Evolutionary conservation across 2,329 filamentous ascomycete species (phyloP), one percentile per base, ranked within the genome.

Genomic region (Cercospora sp.): DNA sequence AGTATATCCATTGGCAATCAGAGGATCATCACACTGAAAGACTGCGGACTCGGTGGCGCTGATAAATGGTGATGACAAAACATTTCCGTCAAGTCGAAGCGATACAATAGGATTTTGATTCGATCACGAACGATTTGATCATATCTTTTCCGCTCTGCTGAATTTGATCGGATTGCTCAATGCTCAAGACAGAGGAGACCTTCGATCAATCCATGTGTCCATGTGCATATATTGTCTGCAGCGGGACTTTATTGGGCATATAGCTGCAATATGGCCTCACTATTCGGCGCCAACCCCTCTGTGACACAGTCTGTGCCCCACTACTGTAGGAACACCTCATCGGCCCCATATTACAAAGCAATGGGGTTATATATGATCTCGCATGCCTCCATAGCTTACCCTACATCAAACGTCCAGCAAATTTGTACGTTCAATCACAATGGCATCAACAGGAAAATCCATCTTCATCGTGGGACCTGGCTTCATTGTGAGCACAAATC

Each of bases 381-480:
- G 18, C 18, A 1, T 9, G 26, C 28, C 12, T 20, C 55, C 18
- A 31, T 5, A 13, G n/a, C 28, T 23, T 8, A 16, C 28, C 7
- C 28, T 33, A 10, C 28, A 16, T 8, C 3, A 18, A 12, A 36
- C 5, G 7, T 8, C 5, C 13, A 4, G 16, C n/a, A n/a, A n/a
- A n/a, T n/a, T n/a, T n/a, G 12, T 9, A 10, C 10, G 16, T 3
- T 18, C 28, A 12, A 18, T 20, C 7, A 64, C 31, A 33, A 64
- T 64, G 62, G 13, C 51, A 28, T 26, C 28, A 18, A 42, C 62
- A 45, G 68, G 70, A 20, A 76, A 76, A 62, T 78, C 72, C 12
- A 80, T 83, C 51, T 80, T 84, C 73, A 77, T 84, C 63, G 72
- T 84, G 55, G 82, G 82, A 10, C 80, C 82, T 10, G 82, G 82